Evolutionary conservation across 1,139 yeast genomes (phyloP), one percentile per base, ranked within the genome.

Genomic region (Scheffersomyces cryptocercus): DNA sequence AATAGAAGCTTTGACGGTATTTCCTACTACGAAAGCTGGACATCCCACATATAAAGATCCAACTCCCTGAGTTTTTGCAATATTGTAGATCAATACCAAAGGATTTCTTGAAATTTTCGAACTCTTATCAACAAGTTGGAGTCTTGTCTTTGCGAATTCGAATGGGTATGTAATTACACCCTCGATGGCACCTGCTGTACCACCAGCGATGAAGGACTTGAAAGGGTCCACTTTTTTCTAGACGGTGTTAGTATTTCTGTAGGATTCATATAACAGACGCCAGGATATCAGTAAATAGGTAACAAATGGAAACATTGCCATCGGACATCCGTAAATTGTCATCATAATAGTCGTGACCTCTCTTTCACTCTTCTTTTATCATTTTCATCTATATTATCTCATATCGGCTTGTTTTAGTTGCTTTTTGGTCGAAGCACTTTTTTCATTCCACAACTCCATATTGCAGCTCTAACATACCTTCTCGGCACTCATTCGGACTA

Each of bases 21-120:
- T 93, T 28, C 99, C 99, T 28, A 91, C 86, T 33, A 91, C 95
- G 58, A 90, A 89, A 0, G 98, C 97, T 1, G 97, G 96, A 72
- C 98, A 91, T n/a, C 99, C 99, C 3, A 91, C 91, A 61, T 93
- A 93, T 37, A 91, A 68, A 0, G 97, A 73, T 5, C 81, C 70
- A 0, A 86, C 62, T n/a, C 98, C 98, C 61, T 90, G 96, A 4
- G 80, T 75, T 55, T 75, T 82, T 12, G 88, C 89, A 4, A 87
- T 81, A 45, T 80, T 84, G 61, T 81, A 82, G 46, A 93, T 87
- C 44, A 91, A 74, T 10, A 82, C 85, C 45, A 91, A 65, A 12
- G 99, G 99, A 58, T 93, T 91, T 53, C 91, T 73, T 9, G 95
- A 85, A 30, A 79, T 78, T 38, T 71, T 84, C 14, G 88, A 72